phyloP scores from a whole-genome alignment of 2,329 filamentous ascomycete species.

The Botrytis elliptica region DNA sequence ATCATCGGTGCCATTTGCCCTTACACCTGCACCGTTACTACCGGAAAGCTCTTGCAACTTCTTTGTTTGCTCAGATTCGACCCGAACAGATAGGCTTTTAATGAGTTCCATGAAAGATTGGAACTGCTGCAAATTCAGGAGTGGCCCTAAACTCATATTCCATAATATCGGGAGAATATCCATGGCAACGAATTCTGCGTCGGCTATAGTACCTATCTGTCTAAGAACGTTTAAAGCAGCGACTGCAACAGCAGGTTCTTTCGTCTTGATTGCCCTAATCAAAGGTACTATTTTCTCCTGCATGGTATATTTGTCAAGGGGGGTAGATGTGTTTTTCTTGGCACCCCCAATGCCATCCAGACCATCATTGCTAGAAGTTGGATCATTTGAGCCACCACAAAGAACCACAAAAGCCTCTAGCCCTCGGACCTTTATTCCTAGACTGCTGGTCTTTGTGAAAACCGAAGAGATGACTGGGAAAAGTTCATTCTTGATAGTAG shows the following conservation, averaged over 20 bases:
- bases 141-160: slow-evolving; percentile 85
- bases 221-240: slow-evolving; percentile 81
- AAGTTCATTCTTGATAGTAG: slow-evolving; percentile 93
- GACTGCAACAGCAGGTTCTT: slow-evolving; percentile 97
- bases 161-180: slow-evolving; percentile 88
- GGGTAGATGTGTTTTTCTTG: slow-evolving; percentile 67
- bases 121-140: slow-evolving; percentile 86
- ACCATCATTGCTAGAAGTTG: slow-evolving; percentile 60
- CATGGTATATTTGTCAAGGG: slow-evolving; percentile 95
- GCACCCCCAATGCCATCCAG: slow-evolving; percentile 66
- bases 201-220: slow-evolving; percentile 58
- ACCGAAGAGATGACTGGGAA: slow-evolving; percentile 89
- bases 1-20: slow-evolving; percentile 57
- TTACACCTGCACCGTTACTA: slow-evolving; percentile 49
- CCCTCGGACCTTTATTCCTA: slow-evolving; percentile 91
- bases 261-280: slow-evolving; percentile 91
- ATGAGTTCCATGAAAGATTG: slow-evolving; percentile 87
- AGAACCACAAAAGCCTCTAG: slow-evolving; percentile 87
- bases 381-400: slow-evolving; percentile 70
- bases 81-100: slow-evolving; percentile 71
- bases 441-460: slow-evolving; percentile 88
- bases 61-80: slow-evolving; percentile 84
- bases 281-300: slow-evolving; percentile 95
- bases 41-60: slow-evolving; percentile 83
- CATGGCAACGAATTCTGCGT: slow-evolving; percentile 78